Evolutionary conservation across 2,329 filamentous ascomycete genomes (phyloP).

Genomic region (Taxawa tesnikishii): DNA sequence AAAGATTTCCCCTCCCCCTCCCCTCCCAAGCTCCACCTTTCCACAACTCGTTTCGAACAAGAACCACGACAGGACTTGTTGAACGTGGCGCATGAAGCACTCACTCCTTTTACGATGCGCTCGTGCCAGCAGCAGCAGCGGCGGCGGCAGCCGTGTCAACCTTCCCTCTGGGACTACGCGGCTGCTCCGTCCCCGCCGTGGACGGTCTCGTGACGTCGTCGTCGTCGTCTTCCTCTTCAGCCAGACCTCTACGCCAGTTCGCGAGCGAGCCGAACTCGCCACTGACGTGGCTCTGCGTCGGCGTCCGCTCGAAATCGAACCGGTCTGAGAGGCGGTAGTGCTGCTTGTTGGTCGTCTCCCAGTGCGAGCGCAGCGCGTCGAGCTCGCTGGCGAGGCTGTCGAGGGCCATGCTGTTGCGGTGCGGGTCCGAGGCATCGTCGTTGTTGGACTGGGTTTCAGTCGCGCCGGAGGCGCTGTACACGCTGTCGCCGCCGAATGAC

Average conservation of each 20-base stretch:
- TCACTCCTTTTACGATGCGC: too few species aligned
- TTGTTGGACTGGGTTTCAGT: too few species aligned
- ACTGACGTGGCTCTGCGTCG: slow-evolving; percentile 2
- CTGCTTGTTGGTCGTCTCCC: slow-evolving; percentile 82
- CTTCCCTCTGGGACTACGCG: too few species aligned
- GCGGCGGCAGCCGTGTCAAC: too few species aligned
- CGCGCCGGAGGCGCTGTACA: slow-evolving; percentile 26
- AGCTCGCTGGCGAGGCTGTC: slow-evolving; percentile 83
- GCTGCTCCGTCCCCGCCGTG: background rate
- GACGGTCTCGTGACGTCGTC: background rate
- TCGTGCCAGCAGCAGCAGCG: too few species aligned
- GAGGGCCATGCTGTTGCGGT: slow-evolving; percentile 58
- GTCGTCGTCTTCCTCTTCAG: slow-evolving; percentile 32
- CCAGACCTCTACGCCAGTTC: slow-evolving; percentile 69
- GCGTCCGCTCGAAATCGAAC: slow-evolving; percentile 64
- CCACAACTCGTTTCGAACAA: too few species aligned
- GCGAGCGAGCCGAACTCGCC: slow-evolving; percentile 51
- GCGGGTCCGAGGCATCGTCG: background rate
- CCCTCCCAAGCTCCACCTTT: too few species aligned
- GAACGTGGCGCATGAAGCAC: too few species aligned
- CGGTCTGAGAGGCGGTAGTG: slow-evolving; percentile 83
- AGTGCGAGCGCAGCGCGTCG: slow-evolving; percentile 78
- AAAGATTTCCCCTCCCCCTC: too few species aligned
- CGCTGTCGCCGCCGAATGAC: slow-evolving; percentile 49
- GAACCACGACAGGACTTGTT: too few species aligned